These are phyloP conservation scores for Talaromyces sp. DNA, from an alignment of 2,329 filamentous ascomycete species.

Conservation along the genomic window DNA sequence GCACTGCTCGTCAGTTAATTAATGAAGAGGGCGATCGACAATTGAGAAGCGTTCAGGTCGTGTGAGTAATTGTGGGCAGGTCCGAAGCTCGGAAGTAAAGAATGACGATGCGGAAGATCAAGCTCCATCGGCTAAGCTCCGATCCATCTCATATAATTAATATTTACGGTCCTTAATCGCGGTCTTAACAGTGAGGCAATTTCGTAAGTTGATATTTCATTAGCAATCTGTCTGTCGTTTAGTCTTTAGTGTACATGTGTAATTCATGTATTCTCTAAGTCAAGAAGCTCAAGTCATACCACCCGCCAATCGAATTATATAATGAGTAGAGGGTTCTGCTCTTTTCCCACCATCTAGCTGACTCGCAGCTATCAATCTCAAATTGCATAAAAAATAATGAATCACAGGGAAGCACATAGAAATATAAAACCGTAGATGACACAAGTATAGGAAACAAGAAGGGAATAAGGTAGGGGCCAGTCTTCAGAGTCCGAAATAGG, in stretches of 20 bases:
- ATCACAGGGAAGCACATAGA: background rate
- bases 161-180: no score
- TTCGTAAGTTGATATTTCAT: background rate
- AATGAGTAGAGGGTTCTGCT: background rate
- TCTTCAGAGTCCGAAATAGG: background rate
- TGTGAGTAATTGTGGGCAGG: background rate
- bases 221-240: background rate
- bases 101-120: background rate
- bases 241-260: background rate
- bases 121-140: background rate
- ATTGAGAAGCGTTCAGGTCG: background rate
- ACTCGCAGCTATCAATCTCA: background rate
- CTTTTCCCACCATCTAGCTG: background rate
- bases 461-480: background rate
- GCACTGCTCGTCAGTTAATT: background rate
- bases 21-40: background rate
- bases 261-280: background rate
- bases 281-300: background rate
- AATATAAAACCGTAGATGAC: background rate
- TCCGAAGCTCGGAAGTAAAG: background rate
- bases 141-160: background rate
- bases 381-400: background rate
- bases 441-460: slow-evolving; percentile 2
- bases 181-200: no score
- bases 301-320: background rate